These are phyloP conservation scores for Panaeolus cyanescens DNA, from an alignment of 768 basidiomycete genomes.

Conservation along the genomic window DNA sequence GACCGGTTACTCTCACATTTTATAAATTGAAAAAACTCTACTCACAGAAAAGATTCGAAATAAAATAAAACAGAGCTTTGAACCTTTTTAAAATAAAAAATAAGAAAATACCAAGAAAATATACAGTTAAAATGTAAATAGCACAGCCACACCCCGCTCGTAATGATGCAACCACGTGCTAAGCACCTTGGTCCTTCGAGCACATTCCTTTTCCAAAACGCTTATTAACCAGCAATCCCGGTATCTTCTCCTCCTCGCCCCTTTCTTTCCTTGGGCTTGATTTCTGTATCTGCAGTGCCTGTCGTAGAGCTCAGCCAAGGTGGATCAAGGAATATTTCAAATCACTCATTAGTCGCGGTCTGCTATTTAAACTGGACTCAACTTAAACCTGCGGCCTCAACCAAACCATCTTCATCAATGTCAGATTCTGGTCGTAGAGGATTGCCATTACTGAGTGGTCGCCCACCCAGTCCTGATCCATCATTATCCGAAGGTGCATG, in stretches of 20 bases:
- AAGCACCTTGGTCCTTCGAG: neutral
- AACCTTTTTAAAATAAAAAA: neutral
- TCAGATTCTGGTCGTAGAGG: conserved; percentile 38
- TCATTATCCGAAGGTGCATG: conserved; percentile 42
- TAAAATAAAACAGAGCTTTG: no score
- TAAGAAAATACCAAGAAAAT: neutral
- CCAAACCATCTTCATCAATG: conserved; percentile 10
- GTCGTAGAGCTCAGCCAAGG: no score
- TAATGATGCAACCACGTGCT: neutral
- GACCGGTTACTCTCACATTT: neutral
- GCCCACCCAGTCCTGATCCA: conserved; percentile 41
- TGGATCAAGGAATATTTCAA: no score
- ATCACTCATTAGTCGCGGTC: neutral
- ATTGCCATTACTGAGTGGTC: conserved; percentile 73
- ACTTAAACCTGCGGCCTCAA: neutral
- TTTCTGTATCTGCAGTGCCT: no score
- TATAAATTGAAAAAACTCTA: no score
- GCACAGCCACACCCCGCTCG: neutral
- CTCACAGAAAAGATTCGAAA: no score
- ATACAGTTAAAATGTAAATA: neutral
- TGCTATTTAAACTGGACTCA: neutral
- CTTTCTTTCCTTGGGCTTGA: neutral
- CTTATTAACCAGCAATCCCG: neutral
- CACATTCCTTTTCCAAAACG: neutral
- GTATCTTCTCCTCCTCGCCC: neutral